These are phyloP conservation scores for Curvularia verruculosa DNA, from an alignment of 2,329 filamentous ascomycete genomes.

Conservation along the genomic window DNA sequence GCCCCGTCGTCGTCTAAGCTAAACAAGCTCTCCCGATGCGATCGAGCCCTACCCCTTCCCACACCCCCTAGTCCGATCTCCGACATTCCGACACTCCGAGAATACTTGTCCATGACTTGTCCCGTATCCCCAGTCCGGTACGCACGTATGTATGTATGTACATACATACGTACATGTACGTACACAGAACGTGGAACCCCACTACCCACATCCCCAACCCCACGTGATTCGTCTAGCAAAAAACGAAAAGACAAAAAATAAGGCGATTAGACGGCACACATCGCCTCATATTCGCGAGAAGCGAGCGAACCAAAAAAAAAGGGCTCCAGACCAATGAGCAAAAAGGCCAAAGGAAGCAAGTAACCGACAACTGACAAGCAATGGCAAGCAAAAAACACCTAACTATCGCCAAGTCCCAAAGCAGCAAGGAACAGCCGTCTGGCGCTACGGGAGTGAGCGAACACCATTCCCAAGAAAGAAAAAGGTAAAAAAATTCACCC, in stretches of 20 bases:
- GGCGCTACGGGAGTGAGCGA: background rate
- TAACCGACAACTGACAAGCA: background rate
- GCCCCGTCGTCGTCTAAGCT: slow-evolving; percentile 1
- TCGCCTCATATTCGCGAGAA: too few species aligned
- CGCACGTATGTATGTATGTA: background rate
- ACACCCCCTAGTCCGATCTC: background rate
- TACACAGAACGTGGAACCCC: background rate
- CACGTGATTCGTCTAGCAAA: background rate
- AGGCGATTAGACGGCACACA: too few species aligned
- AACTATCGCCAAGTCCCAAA: background rate
- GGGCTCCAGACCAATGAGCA: background rate
- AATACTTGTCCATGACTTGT: background rate
- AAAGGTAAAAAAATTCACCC: background rate
- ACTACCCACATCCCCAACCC: background rate
- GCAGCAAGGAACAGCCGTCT: background rate
- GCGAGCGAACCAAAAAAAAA: background rate
- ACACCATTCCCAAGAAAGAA: background rate
- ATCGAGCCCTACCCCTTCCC: background rate
- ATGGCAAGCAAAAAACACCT: background rate
- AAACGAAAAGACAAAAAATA: background rate
- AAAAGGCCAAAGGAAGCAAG: background rate
- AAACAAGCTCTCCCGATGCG: slow-evolving; percentile 8
- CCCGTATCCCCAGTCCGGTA: background rate
- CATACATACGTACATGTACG: too few species aligned
- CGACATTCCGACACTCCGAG: slow-evolving; percentile 1